These are phyloP conservation scores for Beauveria caledonica DNA, from an alignment of 2,329 filamentous ascomycete species.

Conservation along the genomic window DNA sequence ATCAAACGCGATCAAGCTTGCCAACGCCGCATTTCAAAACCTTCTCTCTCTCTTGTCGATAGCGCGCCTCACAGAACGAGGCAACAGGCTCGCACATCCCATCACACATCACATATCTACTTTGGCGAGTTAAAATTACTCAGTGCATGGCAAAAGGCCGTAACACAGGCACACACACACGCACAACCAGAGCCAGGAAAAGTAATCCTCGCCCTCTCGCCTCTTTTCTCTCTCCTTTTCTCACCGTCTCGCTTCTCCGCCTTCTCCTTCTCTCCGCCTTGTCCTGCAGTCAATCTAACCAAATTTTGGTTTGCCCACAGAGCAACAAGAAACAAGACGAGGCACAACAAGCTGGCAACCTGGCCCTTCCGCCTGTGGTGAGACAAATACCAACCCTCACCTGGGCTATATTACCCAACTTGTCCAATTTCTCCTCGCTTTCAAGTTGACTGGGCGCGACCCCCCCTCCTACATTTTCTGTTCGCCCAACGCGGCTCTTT, in stretches of 20 bases:
- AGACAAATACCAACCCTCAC: conserved; percentile 1
- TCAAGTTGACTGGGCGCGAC: not conserved
- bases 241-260: conserved; percentile 1
- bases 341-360: not conserved
- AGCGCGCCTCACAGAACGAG: too few species aligned
- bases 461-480: not conserved
- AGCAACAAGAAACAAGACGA: not conserved
- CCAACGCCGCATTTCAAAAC: too few species aligned
- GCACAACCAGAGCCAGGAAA: not conserved
- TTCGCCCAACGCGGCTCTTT: not conserved
- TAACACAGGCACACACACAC: not conserved
- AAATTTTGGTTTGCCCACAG: not conserved
- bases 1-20: too few species aligned
- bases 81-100: not conserved
- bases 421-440: not conserved
- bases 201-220: not conserved
- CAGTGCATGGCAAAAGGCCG: not conserved
- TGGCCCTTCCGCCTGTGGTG: not conserved
- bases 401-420: conserved; percentile 4
- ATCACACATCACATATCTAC: not conserved
- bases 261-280: not conserved
- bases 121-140: not conserved
- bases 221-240: not conserved
- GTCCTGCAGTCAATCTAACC: conserved; percentile 1
- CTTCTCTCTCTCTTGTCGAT: too few species aligned